Evolutionary conservation across 805 yeast genomes (phyloP), one percentile per base, ranked within the genome.

Genomic region (Kurtzmaniella fragi): DNA sequence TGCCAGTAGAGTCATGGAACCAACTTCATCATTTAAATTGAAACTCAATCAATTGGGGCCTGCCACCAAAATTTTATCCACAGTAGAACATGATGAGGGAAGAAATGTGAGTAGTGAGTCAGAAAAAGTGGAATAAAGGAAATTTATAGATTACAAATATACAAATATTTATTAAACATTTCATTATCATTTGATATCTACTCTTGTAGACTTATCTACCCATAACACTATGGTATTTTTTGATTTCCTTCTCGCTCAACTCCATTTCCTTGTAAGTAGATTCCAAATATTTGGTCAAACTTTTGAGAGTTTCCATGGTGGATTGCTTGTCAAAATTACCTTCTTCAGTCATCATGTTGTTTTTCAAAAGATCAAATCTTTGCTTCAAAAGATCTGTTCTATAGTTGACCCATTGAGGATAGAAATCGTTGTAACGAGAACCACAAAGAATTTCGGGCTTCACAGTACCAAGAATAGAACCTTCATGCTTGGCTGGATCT

Each of bases 381-480:
- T 48, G 45, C 34, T 53, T 54, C 27, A 63, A 37, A 23, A 60
- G 42, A 1, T 60, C 53, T 25, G 50, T 41, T 35, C 71, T 46
- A 44, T 56, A 60, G 13, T 50, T 42, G 23, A 64, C 50, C 71
- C 71, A 66, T 40, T 63, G 60, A 10, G 61, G 59, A 45, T 66
- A 66, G 43, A 64, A 66, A 29, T 56, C 57, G 40, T 59, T 43
- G 49, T 52, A 64, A 12, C 59, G 47, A 4, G 68, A 54, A 7
- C 70, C 70, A 34, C 42, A 56, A 42, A 61, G 61, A 39, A 63
- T 39, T 34, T 64, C 71, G 1, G 71, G 71, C 41, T 66, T 66
- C 29, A 62, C 67, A 0, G 71, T 64, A 11, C 46, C 38, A 44
- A 66, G 56, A 5, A 56, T 61, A 2, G 69, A 62, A 9, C 48